Evolutionary conservation across 345 rosid species (phyloP), one percentile per base, ranked within the genome.

Genomic region (Trapa incisa): DNA sequence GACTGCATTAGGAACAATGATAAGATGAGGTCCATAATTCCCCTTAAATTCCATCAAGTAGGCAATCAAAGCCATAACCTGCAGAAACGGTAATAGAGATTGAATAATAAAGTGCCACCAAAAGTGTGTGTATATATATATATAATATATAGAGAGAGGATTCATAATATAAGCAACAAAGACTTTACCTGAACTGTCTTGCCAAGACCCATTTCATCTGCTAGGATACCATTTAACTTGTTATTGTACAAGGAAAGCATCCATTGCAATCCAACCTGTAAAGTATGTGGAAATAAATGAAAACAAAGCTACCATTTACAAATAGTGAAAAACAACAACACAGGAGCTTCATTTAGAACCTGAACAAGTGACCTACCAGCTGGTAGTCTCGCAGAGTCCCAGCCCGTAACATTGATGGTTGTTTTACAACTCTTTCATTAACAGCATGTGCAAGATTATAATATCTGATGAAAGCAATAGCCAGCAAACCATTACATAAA

Each of bases 191-290:
- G 99, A 64, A 95, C 99, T 70, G 99, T 95, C 85, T 95, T 95
- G 65, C 99, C 99, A 74, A 95, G 98, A 73, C 99, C 99, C 99
- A 95, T 95, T 84, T 95, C 99, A 82, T 95, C 99, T 29, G 99
- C 99, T 81, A 95, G 77, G 72, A 95, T 95, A 72, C 99, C 99
- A 83, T 95, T 95, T 72, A 95, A 78, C 83, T 95, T 95, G 79
- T 95, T 95, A 72, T 95, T 95, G 70, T 95, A 95, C 81, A 95
- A 78, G 39, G 99, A 91, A 80, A 95, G 97, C 99, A 95, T 95
- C 99, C 99, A 95, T 48, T 95, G 98, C 79, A 95, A 84, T 62
- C 99, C 99, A 81, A 95, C 97, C 99, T 95, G 80, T 70, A 68
- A 48, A 67, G 64, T 75, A 16, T 74, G 4, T 62, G 47, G 37